A percentile compares a stretch with the other conserved stretches of the same genome.
These are phyloP conservation scores for Trifolium repens DNA, from an alignment of 306 rosid genomes.

Conservation along the genomic window DNA sequence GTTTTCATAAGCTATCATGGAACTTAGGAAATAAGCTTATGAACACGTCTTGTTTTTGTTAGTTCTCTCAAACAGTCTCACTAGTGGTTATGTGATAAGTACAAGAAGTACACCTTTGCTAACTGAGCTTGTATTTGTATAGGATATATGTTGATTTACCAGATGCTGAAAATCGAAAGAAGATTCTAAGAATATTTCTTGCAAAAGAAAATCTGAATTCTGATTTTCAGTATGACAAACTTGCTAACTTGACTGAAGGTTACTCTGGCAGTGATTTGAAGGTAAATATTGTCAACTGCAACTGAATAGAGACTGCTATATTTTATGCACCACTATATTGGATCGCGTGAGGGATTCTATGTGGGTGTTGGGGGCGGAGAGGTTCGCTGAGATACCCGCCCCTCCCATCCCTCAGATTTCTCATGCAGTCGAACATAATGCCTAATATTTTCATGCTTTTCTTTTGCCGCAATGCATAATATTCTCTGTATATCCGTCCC, in stretches of 20 bases:
- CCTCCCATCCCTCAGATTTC: slow-evolving; percentile 14
- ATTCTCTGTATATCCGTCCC: neutral
- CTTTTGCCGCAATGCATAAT: slow-evolving; percentile 15
- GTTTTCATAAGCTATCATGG: no score
- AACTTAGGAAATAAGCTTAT: no score
- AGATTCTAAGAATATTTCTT: slow-evolving; percentile 90
- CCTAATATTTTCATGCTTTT: slow-evolving; percentile 14
- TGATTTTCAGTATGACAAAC: slow-evolving; percentile 72
- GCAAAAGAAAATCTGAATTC: slow-evolving; percentile 73
- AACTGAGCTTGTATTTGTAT: slow-evolving; percentile 31
- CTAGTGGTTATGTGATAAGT: slow-evolving; percentile 2
- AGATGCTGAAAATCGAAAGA: slow-evolving; percentile 83
- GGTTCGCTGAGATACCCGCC: slow-evolving; percentile 7
- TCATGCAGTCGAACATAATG: neutral
- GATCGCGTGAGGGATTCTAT: neutral
- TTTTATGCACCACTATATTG: slow-evolving; percentile 1
- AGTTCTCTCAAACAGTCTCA: no score
- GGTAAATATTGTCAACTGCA: slow-evolving; percentile 52
- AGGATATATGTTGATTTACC: slow-evolving; percentile 98
- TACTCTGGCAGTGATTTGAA: slow-evolving; percentile 98
- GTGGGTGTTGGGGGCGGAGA: slow-evolving; percentile 5
- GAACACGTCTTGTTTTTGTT: no score
- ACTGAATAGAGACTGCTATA: slow-evolving; percentile 11
- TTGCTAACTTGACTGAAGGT: slow-evolving; percentile 86
- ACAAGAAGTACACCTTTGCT: slow-evolving; percentile 25